A percentile compares a stretch with the other conserved stretches of the same genome.
phyloP scores from a whole-genome alignment of 805 yeast genomes.

The Tetrapisispora namnaoensis region DNA sequence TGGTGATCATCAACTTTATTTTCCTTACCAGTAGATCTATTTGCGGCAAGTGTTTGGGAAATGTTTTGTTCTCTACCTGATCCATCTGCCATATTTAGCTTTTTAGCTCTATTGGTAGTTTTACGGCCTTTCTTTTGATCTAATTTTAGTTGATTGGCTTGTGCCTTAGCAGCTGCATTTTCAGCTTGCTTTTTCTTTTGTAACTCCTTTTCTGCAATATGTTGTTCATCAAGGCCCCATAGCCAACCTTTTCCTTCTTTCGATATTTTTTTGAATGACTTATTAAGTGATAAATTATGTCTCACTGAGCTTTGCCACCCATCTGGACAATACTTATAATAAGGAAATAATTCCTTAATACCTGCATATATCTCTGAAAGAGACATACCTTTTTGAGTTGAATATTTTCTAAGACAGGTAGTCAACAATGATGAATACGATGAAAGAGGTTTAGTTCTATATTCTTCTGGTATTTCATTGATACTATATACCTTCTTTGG shows the following conservation, averaged over 20 bases:
- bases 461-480: slow-evolving; percentile 85
- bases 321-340: slow-evolving; percentile 85
- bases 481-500: slow-evolving; percentile 57
- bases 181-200: slow-evolving; percentile 59
- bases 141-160: slow-evolving; percentile 43
- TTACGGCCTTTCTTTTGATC: slow-evolving; percentile 40
- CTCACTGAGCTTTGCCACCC: slow-evolving; percentile 97
- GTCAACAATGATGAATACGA: slow-evolving; percentile 77
- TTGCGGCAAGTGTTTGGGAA: slow-evolving; percentile 26
- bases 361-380: slow-evolving; percentile 78
- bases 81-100: slow-evolving; percentile 12
- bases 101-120: slow-evolving; percentile 18
- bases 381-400: slow-evolving; percentile 65
- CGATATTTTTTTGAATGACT: slow-evolving; percentile 70
- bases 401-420: slow-evolving; percentile 59
- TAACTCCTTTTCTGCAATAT: slow-evolving; percentile 71
- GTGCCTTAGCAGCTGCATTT: slow-evolving; percentile 49
- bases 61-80: slow-evolving; percentile 26
- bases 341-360: slow-evolving; percentile 81
- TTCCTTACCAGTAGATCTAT: slow-evolving; percentile 20
- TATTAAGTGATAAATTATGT: slow-evolving; percentile 79
- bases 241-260: slow-evolving; percentile 91
- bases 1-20: slow-evolving; percentile 30
- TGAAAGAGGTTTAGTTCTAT: slow-evolving; percentile 70
- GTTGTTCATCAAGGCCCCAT: slow-evolving; percentile 86